Evolutionary conservation across 1,139 yeast species (phyloP).

Genomic region (Taiozyma sp.): DNA sequence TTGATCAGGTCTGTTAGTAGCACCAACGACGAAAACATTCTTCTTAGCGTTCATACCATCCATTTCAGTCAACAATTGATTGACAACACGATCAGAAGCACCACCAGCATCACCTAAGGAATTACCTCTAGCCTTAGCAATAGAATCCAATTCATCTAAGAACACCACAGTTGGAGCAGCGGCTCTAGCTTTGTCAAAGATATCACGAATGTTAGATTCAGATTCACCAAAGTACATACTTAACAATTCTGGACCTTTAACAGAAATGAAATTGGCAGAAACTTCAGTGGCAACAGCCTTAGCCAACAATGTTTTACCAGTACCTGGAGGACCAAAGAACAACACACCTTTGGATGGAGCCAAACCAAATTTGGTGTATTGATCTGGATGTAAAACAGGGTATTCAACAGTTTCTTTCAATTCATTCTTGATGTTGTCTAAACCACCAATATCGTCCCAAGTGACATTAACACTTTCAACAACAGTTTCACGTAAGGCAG

Average conservation of each 20-base stretch:
- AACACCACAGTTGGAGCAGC: conserved; percentile 98
- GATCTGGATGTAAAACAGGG: conserved; percentile 98
- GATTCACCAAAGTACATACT: conserved; percentile 99
- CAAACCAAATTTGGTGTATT: conserved; percentile 94
- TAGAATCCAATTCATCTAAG: conserved; percentile 95
- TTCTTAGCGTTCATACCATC: conserved; percentile 99
- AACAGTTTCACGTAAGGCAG: conserved; percentile 98
- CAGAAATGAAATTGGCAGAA: conserved; percentile 93
- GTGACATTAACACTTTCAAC: conserved; percentile 98
- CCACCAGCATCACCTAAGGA: conserved; percentile 95
- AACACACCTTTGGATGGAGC: conserved; percentile 97
- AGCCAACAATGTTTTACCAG: conserved; percentile 96
- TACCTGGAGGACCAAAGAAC: conserved; percentile 99
- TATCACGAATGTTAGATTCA: conserved; percentile 94
- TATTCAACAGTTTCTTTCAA: conserved; percentile 98
- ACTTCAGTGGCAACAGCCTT: conserved; percentile 99
- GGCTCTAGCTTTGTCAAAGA: conserved; percentile 97
- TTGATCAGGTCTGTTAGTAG: conserved; percentile 98
- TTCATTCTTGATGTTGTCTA: conserved; percentile 92
- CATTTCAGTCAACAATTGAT: conserved; percentile 97
- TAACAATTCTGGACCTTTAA: conserved; percentile 94
- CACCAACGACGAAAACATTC: conserved; percentile 98
- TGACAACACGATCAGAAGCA: conserved; percentile 96
- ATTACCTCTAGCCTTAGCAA: conserved; percentile 97
- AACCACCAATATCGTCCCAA: conserved; percentile 82